Base-by-base conservation (phyloP, 2,329 filamentous ascomycete species). In the Sporothrix schenckii region DNA sequence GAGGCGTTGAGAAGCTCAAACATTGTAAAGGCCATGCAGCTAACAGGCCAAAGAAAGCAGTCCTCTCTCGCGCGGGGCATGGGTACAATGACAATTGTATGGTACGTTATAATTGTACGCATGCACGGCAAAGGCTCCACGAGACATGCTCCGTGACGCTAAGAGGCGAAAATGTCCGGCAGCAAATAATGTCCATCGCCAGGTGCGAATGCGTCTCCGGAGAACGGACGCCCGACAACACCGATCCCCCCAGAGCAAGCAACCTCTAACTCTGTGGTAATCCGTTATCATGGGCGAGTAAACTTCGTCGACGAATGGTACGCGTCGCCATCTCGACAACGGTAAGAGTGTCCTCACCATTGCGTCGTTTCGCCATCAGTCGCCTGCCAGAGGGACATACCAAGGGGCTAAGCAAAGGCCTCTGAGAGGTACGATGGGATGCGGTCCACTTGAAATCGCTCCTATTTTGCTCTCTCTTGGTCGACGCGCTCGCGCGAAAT, bases 401-500 rank as follows among this genome's bases (percentile, higher is more conserved):
- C 16, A 19, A 47, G 53, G 34, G 50, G 56, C 50, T 21, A 69
- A 27, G 49, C 63, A 54, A 50, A 47, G 60, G 34, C 30, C 24
- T 24, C 24, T 24, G 24, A 56, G 47, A 13, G 11, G 10, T 10
- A 21, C n/a, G 30, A 54, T 50, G 44, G 60, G 34, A 41, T 69
- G 34, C 68, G 60, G 39, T 69, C 68, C 68, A 69, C 68, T 66
- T 58, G 52, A 66, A 53, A 4, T 66, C 50, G 63, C 27, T 63
- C 54, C 34, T 54, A 9, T 11, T 53, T 69, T 50, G 34, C 39
- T 34, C 13, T 52, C n/a, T 27, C 30, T 58, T 3, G n/a, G 53
- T 24, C 41, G 30, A 4, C 16, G 9, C 39, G 68, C 56, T 61
- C 56, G 34, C 19, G 41, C 56, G 34, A 24, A 34, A 34, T 34